Base-by-base conservation (phyloP, 2,329 filamentous ascomycete genomes). In the Nakataea oryzae region DNA sequence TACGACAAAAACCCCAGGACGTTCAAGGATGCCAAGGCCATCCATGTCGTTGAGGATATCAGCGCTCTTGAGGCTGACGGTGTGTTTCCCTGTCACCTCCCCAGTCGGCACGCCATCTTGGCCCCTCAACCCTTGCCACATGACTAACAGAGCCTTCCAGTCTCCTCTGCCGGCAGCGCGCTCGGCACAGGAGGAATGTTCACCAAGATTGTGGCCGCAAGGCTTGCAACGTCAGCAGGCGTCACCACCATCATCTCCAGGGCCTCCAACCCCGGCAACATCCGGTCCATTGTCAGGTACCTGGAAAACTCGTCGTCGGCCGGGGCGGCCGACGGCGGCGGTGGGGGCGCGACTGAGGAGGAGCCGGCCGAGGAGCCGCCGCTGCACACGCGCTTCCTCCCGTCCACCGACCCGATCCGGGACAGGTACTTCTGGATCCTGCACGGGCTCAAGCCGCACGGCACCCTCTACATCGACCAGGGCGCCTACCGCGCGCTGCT, bases 391-490 rank as follows among this genome's bases (percentile, higher is more conserved):
- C 88, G 95, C 63, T 99, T 99, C 79, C 81, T 96, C 14, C 91
- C 93, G 0, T 91, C 91, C 12, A 79, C 83, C 0, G 86, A 90
- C 29, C 93, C 93, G 1, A 95, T 97, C 64, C 87, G 91, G 62
- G 95, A 97, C 73, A 88, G 93, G 65, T 92, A 95, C 72, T 97
- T 99, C 81, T 99, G 95, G 95, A 87, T 99, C 59, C 82, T 97
- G 0, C 91, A 99, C 74, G 95, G 93, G 12, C 85, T 97, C 13
- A 87, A 88, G 28, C 91, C 95, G 0, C 93, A 96, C 70, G 95
- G 95, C 17, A 96, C 89, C 2, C 73, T 99, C 29, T 97, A 91
- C 76, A 96, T 99, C 68, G 95, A 99, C 77, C 78, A 85, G n/a
- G 95, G 95, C 55, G 93, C 93, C 3, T 87, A 92, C 75, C 79